Percentiles rank a stretch among this genome's conserved stretches.
phyloP scores from a whole-genome alignment of 1,284 basidiomycete genomes.

The Heterobasidion occidentale region DNA sequence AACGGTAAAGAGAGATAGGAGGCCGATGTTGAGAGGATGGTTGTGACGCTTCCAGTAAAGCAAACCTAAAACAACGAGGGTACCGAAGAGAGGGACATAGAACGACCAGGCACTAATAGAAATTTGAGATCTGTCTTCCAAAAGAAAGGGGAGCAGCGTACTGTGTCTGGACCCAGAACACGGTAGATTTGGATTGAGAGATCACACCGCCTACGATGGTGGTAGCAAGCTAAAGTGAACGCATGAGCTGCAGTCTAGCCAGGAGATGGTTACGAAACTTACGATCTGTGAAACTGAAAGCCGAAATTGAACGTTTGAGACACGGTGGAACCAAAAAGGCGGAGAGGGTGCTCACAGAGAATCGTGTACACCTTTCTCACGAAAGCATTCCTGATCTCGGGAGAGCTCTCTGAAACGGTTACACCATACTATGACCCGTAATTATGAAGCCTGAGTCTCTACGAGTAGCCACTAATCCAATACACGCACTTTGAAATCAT shows the following conservation, averaged over 20 bases:
- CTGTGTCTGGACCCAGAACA: slow-evolving; percentile 68
- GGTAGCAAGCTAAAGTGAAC: slow-evolving; percentile 48
- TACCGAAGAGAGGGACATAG: slow-evolving; percentile 69
- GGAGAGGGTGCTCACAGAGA: slow-evolving; percentile 48
- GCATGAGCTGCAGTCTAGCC: too few species aligned
- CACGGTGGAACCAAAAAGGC: background rate
- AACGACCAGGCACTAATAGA: slow-evolving; percentile 59
- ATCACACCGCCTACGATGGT: slow-evolving; percentile 60
- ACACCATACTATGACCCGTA: slow-evolving; percentile 57
- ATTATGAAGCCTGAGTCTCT: slow-evolving; percentile 6
- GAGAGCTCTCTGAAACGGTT: slow-evolving; percentile 64
- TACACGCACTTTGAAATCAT: slow-evolving; percentile 73
- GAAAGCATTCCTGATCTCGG: slow-evolving; percentile 67
- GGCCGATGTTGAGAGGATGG: slow-evolving; percentile 74
- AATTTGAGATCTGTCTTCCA: background rate
- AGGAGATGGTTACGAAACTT: slow-evolving; percentile 12
- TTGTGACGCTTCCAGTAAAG: slow-evolving; percentile 86
- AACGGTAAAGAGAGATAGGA: slow-evolving; percentile 73
- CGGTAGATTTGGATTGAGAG: slow-evolving; percentile 46
- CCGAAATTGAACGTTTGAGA: too few species aligned
- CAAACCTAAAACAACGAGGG: slow-evolving; percentile 66
- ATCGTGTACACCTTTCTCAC: slow-evolving; percentile 79
- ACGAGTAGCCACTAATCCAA: background rate
- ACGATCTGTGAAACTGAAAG: slow-evolving; percentile 54
- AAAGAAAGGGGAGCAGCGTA: slow-evolving; percentile 22